Base-by-base conservation (phyloP, 2,329 filamentous ascomycete genomes). In the Coniochaeta prunicola region DNA sequence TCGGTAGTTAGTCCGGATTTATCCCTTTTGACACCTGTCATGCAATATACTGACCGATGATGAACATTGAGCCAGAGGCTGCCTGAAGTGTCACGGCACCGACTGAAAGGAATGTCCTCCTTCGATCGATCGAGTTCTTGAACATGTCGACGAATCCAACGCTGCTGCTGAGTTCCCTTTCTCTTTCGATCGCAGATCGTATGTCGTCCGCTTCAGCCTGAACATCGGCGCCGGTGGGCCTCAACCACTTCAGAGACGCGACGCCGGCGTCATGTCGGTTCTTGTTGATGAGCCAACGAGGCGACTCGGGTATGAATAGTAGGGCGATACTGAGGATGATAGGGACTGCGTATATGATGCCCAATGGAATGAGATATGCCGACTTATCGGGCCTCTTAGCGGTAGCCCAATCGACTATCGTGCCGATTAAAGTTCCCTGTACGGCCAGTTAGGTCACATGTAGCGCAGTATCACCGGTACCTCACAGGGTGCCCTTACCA, bases 31-130 rank as follows among this genome's bases (percentile, higher is more conserved):
- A 19, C 19, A 21, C n/a, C n/a, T n/a, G n/a, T 7, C 5, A 45
- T 1, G 42, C 42, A 34, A 24, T 36, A 26, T 31, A 13, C 56
- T 17, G 13, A 38, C 77, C 76, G 34, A 80, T 73, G 61, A 75
- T 71, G 70, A 77, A 68, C 78, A 79, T 61, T 33, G 58, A 76
- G 13, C 77, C 77, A 12, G 73, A 74, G 3, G 76, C 74, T 28
- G 77, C 76, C 62, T 80, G 77, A 1, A 74, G 71, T 1, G 70
- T 74, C 13, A 80, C 72, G 12, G 72, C 73, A 12, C 67, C 73
- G 33, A 79, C 69, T 21, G 76, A 68, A 5, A 79, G 65, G 17
- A 76, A 62, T 1, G 76, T 79, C 5, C 76, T 69, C 30, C 76
- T 65, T 26, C 76, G 69, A 64, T 79, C 76, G 21, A 78, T 67